Percentiles rank a stretch among this genome's conserved stretches.
phyloP scores from a whole-genome alignment of 2,329 filamentous ascomycete genomes.

The Scedosporium boydii region DNA sequence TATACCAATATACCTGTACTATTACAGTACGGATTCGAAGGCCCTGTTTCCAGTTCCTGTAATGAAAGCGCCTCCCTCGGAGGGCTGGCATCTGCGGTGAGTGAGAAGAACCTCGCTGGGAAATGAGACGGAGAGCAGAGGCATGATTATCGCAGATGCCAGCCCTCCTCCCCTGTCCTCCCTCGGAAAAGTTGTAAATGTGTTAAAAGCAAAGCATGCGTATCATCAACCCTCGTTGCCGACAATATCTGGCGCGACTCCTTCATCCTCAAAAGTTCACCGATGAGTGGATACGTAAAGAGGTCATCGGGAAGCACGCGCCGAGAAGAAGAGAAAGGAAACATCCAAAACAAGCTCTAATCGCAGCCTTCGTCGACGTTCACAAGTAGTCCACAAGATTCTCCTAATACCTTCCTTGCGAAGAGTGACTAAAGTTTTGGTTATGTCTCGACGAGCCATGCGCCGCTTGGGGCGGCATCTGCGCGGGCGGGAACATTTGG shows the following conservation, averaged over 20 bases:
- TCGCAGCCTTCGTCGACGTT: not conserved
- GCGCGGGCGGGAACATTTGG: constrained; percentile 35
- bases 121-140: not conserved
- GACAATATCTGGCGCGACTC: not conserved
- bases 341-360: not conserved
- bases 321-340: too few relatives aligned
- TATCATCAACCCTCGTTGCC: not conserved
- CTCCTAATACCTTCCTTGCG: constrained; percentile 12
- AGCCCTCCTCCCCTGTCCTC: not conserved
- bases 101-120: not conserved
- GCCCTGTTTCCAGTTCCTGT: not conserved
- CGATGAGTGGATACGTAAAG: too few relatives aligned
- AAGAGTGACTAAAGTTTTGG: constrained; percentile 17
- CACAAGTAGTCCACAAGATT: not conserved
- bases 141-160: not conserved
- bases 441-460: constrained; percentile 10
- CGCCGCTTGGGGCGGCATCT: constrained; percentile 20
- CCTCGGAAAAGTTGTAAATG: not conserved
- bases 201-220: not conserved
- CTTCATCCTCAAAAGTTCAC: too few relatives aligned
- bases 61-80: not conserved
- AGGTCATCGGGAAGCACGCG: too few relatives aligned
- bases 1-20: constrained; percentile 1
- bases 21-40: constrained; percentile 3
- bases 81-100: not conserved